These are phyloP conservation scores for Cyberlindnera euphorbiiphila DNA, from an alignment of 805 yeast genomes.

Conservation along the genomic window DNA sequence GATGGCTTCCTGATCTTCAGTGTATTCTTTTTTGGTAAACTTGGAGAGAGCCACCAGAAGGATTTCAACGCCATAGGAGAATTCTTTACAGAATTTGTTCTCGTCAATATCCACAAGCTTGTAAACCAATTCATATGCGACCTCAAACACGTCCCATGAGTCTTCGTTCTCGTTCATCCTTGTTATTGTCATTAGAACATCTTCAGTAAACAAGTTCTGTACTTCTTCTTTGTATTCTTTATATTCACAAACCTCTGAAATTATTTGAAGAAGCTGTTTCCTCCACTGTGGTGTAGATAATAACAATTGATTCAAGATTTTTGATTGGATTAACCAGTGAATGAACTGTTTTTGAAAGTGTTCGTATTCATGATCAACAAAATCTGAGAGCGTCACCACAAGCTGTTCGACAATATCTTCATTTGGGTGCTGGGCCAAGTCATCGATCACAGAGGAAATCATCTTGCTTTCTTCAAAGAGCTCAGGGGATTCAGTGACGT, in stretches of 20 bases:
- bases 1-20: slow-evolving; percentile 6
- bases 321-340: slow-evolving; percentile 2
- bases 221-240: background rate
- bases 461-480: slow-evolving; percentile 8
- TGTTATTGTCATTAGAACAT: slow-evolving; percentile 1
- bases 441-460: slow-evolving; percentile 1
- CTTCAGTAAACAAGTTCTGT: slow-evolving; percentile 2
- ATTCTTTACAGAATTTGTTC: slow-evolving; percentile 3
- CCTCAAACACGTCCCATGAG: background rate
- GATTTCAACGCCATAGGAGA: slow-evolving; percentile 14
- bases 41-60: slow-evolving; percentile 9
- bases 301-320: slow-evolving; percentile 1
- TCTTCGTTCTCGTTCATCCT: background rate
- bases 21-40: background rate
- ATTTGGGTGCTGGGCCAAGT: slow-evolving; percentile 17
- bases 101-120: slow-evolving; percentile 9
- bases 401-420: slow-evolving; percentile 19
- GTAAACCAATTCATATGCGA: slow-evolving; percentile 5
- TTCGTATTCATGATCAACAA: slow-evolving; percentile 18
- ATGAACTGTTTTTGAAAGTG: slow-evolving; percentile 9
- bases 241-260: slow-evolving; percentile 11
- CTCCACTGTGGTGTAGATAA: background rate
- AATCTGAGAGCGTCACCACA: slow-evolving; percentile 12
- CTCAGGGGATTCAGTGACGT: slow-evolving; percentile 14
- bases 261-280: slow-evolving; percentile 1